Conservation (phyloP, 83 land plant species). For the Diphasiastrum complanatum region DNA sequence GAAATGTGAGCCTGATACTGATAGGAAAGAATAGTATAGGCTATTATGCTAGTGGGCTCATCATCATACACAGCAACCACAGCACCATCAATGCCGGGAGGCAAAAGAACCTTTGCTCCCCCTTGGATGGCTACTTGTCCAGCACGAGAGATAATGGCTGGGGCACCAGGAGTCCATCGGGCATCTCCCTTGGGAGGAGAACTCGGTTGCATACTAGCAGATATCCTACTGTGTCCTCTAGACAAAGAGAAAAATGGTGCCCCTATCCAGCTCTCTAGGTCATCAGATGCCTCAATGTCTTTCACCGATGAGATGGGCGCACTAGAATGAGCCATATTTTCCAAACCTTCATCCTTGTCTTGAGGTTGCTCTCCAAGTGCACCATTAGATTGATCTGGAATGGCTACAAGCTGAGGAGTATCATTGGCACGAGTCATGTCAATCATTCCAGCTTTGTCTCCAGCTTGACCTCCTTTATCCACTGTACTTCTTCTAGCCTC, state of each 20-base stretch:
- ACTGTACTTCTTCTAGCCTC: constrained; percentile 3
- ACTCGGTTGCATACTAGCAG: constrained; percentile 9
- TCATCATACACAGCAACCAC: constrained; percentile 61
- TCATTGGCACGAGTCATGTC: background rate
- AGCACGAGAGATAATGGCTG: constrained; percentile 18
- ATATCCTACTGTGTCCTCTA: constrained; percentile 36
- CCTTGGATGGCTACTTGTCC: constrained; percentile 35
- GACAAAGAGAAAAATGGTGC: constrained; percentile 42
- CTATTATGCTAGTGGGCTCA: constrained; percentile 78
- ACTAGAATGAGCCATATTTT: constrained; percentile 2
- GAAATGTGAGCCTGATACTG: constrained; percentile 29
- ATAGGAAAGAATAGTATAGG: constrained; percentile 54
- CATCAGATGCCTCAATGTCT: constrained; percentile 17
- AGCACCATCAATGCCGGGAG: constrained; percentile 43
- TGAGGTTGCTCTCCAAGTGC: too few relatives aligned
- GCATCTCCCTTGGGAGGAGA: constrained; percentile 4
- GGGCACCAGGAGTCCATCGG: background rate
- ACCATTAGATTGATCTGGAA: too few relatives aligned
- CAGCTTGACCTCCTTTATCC: background rate
- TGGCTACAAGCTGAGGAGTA: too few relatives aligned
- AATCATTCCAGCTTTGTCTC: background rate
- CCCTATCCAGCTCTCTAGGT: constrained; percentile 42
- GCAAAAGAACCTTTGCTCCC: constrained; percentile 44
- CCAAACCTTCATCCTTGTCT: too few relatives aligned
- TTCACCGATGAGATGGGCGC: constrained; percentile 13